Conservation (phyloP, 2,329 filamentous ascomycete species). For the Magnaporthiopsis poae region DNA sequence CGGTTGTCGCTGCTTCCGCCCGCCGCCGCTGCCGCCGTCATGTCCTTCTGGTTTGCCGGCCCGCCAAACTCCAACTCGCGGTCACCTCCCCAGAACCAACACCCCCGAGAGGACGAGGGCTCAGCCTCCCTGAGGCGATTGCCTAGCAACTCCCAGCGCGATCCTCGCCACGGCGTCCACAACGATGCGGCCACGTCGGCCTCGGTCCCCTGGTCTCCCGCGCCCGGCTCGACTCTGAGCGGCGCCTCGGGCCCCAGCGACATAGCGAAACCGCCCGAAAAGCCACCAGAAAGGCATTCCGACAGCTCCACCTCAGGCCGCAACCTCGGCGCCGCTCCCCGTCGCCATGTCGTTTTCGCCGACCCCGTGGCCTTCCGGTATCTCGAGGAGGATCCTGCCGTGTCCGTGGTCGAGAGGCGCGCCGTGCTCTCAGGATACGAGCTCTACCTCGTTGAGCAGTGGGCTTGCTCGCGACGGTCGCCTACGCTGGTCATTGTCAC, state of each 20-base stretch:
- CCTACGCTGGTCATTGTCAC: conserved; percentile 88
- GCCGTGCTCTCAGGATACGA: conserved; percentile 72
- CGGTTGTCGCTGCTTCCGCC: background rate
- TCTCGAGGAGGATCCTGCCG: conserved; percentile 73
- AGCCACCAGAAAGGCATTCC: background rate
- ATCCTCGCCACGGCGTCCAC: background rate
- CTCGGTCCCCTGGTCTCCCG: background rate
- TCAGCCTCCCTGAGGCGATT: background rate
- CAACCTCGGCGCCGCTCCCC: conserved; percentile 11
- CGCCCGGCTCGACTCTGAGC: background rate
- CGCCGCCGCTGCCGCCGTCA: background rate
- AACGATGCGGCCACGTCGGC: background rate
- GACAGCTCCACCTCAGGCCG: background rate
- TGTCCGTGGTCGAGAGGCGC: conserved; percentile 63
- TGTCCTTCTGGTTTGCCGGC: background rate
- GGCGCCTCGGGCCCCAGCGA: background rate
- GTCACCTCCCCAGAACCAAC: background rate
- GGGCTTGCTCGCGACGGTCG: conserved; percentile 83
- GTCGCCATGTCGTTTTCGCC: conserved; percentile 44
- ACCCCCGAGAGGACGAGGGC: background rate
- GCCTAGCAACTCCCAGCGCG: background rate
- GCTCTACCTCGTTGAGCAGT: conserved; percentile 90
- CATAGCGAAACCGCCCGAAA: background rate
- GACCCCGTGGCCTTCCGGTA: conserved; percentile 57
- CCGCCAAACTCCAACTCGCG: background rate